phyloP scores from a whole-genome alignment of 2,329 filamentous ascomycete genomes.

The Cadophora luteo-olivacea region DNA sequence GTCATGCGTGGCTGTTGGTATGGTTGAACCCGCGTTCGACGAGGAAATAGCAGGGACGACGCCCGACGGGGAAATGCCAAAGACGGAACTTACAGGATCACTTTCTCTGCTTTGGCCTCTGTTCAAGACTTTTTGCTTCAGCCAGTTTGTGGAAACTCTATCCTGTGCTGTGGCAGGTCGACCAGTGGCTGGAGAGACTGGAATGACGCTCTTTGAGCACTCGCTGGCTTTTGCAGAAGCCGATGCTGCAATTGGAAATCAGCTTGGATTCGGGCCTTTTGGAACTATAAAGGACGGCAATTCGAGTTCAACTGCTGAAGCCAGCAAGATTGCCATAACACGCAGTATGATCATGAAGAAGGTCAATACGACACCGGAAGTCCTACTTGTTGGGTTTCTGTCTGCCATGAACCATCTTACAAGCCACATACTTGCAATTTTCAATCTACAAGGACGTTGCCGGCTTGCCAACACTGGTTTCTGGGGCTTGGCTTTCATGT shows the following conservation, averaged over 20 bases:
- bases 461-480: slow-evolving; percentile 87
- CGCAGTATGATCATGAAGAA: slow-evolving; percentile 74
- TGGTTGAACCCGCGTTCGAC: slow-evolving; percentile 64
- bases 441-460: slow-evolving; percentile 79
- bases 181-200: slow-evolving; percentile 81
- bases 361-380: slow-evolving; percentile 88
- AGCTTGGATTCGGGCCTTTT: slow-evolving; percentile 73
- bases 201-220: slow-evolving; percentile 96
- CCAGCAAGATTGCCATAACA: slow-evolving; percentile 57
- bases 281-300: slow-evolving; percentile 38
- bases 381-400: slow-evolving; percentile 85
- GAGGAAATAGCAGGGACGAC: slow-evolving; percentile 45
- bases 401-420: slow-evolving; percentile 88
- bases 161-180: slow-evolving; percentile 88
- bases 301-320: slow-evolving; percentile 40
- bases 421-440: slow-evolving; percentile 81
- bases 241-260: slow-evolving; percentile 83
- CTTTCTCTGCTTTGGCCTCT: slow-evolving; percentile 78
- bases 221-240: slow-evolving; percentile 96
- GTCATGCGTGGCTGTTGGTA: slow-evolving; percentile 77
- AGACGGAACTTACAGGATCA: slow-evolving; percentile 62
- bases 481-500: slow-evolving; percentile 92
- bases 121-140: slow-evolving; percentile 72
- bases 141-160: slow-evolving; percentile 88
- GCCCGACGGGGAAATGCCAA: slow-evolving; percentile 21